phyloP scores from a whole-genome alignment of 176 grass and related monocot species.

The Ensete glaucum region DNA sequence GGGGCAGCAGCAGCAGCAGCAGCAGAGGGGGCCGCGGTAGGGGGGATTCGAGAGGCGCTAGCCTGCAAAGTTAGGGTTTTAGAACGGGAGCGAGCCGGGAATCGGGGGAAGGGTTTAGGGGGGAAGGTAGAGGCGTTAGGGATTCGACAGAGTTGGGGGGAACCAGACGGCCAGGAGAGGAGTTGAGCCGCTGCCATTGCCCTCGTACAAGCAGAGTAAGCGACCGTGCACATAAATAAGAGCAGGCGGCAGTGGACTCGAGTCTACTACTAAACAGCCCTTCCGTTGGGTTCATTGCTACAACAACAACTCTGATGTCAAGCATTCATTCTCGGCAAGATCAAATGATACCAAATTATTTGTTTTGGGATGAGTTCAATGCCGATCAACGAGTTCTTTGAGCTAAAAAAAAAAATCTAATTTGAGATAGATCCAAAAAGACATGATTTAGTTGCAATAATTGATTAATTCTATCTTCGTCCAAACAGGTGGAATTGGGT shows the following conservation, averaged over 20 bases:
- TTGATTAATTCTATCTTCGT: too few relatives aligned
- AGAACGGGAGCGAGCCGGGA: not conserved
- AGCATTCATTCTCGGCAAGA: too few relatives aligned
- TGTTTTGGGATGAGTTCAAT: not conserved
- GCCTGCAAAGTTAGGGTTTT: slow-evolving; percentile 21
- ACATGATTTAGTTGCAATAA: not conserved
- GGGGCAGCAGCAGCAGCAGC: slow-evolving; percentile 12
- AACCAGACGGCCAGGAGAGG: slow-evolving; percentile 25
- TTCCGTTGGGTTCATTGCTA: too few relatives aligned
- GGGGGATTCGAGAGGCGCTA: slow-evolving; percentile 19
- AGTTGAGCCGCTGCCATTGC: slow-evolving; percentile 54
- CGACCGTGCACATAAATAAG: too few relatives aligned
- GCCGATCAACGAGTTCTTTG: not conserved
- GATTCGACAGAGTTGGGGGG: slow-evolving; percentile 12
- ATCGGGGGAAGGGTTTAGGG: slow-evolving; percentile 1
- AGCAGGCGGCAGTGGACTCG: too few relatives aligned
- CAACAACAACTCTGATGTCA: too few relatives aligned
- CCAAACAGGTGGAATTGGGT: not conserved
- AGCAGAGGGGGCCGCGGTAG: not conserved
- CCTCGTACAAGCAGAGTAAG: too few relatives aligned
- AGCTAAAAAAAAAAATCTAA: not conserved
- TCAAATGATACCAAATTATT: too few relatives aligned
- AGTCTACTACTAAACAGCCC: too few relatives aligned
- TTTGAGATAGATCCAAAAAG: not conserved
- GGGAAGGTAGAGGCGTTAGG: not conserved